Evolutionary conservation across 139 green algal species (phyloP).

Genomic region (Chlamydomonas sp.): DNA sequence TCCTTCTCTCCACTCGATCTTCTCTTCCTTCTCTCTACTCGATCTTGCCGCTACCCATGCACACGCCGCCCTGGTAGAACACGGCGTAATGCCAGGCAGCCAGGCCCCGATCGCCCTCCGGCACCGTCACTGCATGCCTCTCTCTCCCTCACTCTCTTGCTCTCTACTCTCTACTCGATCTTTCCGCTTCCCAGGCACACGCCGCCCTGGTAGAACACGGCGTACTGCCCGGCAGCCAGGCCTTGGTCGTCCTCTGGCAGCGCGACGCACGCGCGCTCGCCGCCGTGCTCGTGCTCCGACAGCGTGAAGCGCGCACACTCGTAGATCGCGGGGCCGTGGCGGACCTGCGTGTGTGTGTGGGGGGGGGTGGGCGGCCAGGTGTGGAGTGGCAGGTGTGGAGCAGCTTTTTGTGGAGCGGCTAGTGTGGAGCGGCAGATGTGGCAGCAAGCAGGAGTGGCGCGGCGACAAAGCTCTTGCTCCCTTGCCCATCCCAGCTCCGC

Average conservation of each 20-base stretch:
- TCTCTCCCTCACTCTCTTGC: no score
- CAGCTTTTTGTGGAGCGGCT: no score
- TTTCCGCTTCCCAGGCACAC: conserved; percentile 67
- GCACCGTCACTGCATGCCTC: conserved; percentile 57
- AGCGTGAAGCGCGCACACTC: not conserved
- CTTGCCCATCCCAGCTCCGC: no score
- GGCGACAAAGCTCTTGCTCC: no score
- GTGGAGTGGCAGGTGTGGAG: no score
- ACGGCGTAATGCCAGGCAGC: conserved; percentile 90
- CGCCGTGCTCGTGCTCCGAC: not conserved
- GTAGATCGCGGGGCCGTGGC: conserved; percentile 11
- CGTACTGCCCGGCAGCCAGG: conserved; percentile 88
- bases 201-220: conserved; percentile 83
- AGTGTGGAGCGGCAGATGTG: no score
- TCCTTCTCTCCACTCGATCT: no score
- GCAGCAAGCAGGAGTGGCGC: no score
- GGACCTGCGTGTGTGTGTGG: conserved; percentile 7
- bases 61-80: conserved; percentile 79
- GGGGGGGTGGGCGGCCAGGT: no score
- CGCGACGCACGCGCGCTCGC: conserved; percentile 21
- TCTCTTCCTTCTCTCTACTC: no score
- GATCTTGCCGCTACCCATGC: conserved; percentile 65
- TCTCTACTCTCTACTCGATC: no score
- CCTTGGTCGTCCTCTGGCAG: conserved; percentile 82
- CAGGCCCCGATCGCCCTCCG: conserved; percentile 83